Conservation (phyloP, 805 yeast genomes). For the Hanseniaspora mollemarum region DNA sequence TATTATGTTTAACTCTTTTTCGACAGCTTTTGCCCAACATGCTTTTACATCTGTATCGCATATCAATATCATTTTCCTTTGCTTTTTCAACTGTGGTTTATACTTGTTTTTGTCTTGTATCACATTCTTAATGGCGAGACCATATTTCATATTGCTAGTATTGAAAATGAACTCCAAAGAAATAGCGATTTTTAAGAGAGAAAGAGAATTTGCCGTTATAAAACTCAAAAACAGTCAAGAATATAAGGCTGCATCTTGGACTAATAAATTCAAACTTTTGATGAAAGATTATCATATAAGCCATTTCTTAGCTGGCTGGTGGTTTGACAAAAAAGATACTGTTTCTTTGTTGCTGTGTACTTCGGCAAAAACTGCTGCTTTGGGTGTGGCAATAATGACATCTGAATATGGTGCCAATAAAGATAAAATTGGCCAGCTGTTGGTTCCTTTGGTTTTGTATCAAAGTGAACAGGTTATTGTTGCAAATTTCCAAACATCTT, state of each 20-base stretch:
- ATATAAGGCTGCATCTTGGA: not conserved
- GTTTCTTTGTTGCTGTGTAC: slow-evolving; percentile 78
- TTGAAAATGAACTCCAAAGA: slow-evolving; percentile 40
- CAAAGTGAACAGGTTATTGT: slow-evolving; percentile 79
- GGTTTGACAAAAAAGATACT: slow-evolving; percentile 58
- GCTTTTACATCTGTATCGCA: slow-evolving; percentile 65
- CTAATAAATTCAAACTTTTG: not conserved
- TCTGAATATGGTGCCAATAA: slow-evolving; percentile 63
- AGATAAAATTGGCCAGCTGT: slow-evolving; percentile 52
- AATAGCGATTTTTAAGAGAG: slow-evolving; percentile 37
- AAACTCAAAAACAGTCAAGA: slow-evolving; percentile 21
- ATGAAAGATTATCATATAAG: slow-evolving; percentile 9
- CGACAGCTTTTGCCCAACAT: slow-evolving; percentile 74
- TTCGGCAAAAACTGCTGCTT: slow-evolving; percentile 86
- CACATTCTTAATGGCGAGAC: slow-evolving; percentile 51
- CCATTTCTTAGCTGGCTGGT: slow-evolving; percentile 41
- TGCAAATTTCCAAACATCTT: slow-evolving; percentile 58
- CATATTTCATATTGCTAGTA: slow-evolving; percentile 37
- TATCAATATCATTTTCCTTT: slow-evolving; percentile 59
- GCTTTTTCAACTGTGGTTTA: slow-evolving; percentile 72
- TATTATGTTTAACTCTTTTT: slow-evolving; percentile 68
- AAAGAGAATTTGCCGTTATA: slow-evolving; percentile 25
- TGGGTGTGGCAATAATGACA: slow-evolving; percentile 74
- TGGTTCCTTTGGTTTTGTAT: slow-evolving; percentile 74
- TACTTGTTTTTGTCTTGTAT: slow-evolving; percentile 64